Percentiles rank a stretch among this genome's conserved stretches.
Conservation (phyloP, 2,329 filamentous ascomycete genomes). For the Verticillium albo-atrum region DNA sequence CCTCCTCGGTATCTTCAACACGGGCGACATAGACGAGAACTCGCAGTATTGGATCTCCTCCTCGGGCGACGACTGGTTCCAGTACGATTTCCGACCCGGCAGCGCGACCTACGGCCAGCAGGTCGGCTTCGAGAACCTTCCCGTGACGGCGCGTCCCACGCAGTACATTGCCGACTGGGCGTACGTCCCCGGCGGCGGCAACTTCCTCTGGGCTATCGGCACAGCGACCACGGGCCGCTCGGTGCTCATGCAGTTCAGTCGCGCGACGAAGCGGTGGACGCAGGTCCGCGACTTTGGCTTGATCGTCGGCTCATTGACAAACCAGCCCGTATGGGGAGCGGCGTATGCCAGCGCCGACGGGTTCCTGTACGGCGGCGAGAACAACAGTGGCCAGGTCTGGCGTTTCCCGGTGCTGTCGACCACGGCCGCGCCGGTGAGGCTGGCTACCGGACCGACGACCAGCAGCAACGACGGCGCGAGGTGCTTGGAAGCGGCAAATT, state of each 20-base stretch:
- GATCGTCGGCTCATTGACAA: constrained; percentile 2
- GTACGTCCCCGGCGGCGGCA: constrained; percentile 11
- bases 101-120: constrained; percentile 11
- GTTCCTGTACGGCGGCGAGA: constrained; percentile 14
- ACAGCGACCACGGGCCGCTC: constrained; percentile 1
- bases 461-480: constrained; percentile 9
- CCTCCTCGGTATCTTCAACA: constrained; percentile 5
- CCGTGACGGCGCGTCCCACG: neutral
- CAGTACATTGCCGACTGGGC: constrained; percentile 14
- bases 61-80: constrained; percentile 9
- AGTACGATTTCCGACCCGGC: constrained; percentile 14
- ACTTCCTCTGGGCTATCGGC: constrained; percentile 13
- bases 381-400: constrained; percentile 16
- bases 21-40: constrained; percentile 17
- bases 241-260: constrained; percentile 12
- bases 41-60: constrained; percentile 12
- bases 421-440: neutral
- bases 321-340: constrained; percentile 9
- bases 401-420: constrained; percentile 9
- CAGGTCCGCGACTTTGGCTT: constrained; percentile 7
- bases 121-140: constrained; percentile 1
- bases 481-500: constrained; percentile 1
- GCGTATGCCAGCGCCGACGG: constrained; percentile 12
- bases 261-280: constrained; percentile 4
- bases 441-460: neutral